Percentiles rank a stretch among this genome's conserved stretches.
phyloP scores from a whole-genome alignment of 2,329 filamentous ascomycete genomes.

The Dryadomyces quercus-mongolicae region DNA sequence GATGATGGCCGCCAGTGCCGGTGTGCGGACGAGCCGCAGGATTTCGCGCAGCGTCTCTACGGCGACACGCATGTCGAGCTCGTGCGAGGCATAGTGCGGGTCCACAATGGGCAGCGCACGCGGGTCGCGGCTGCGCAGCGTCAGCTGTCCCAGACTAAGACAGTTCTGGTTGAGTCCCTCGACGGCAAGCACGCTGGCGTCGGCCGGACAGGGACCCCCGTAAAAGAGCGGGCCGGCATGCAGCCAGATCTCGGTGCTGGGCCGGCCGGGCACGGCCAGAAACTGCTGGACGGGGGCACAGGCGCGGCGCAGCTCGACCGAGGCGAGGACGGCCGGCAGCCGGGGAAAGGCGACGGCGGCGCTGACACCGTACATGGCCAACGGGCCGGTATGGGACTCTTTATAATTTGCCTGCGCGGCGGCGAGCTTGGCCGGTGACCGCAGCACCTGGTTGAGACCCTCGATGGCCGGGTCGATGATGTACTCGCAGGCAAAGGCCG shows the following conservation, averaged over 20 bases:
- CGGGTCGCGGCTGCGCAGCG: constrained; percentile 6
- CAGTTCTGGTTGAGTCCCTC: constrained; percentile 6
- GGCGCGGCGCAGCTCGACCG: not conserved
- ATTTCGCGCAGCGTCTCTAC: constrained; percentile 4
- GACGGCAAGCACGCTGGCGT: constrained; percentile 9
- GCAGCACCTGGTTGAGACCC: constrained; percentile 1
- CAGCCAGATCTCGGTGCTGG: constrained; percentile 2
- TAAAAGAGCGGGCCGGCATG: constrained; percentile 19
- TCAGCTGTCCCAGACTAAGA: constrained; percentile 8
- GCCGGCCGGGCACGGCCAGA: not conserved
- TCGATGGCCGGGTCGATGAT: not conserved
- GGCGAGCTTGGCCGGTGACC: not conserved
- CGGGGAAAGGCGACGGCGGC: constrained; percentile 1
- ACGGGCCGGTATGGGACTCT: not conserved
- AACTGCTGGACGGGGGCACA: not conserved
- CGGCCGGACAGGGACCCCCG: constrained; percentile 17
- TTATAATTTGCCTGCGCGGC: not conserved
- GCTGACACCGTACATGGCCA: constrained; percentile 1
- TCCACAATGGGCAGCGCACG: constrained; percentile 10
- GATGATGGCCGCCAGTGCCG: not conserved
- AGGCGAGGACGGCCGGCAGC: not conserved
- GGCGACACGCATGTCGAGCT: constrained; percentile 3
- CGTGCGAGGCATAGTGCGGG: constrained; percentile 6
- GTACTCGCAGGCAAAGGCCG: constrained; percentile 9
- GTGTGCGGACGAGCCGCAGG: not conserved